Evolutionary conservation across 2,329 filamentous ascomycete genomes (phyloP), one percentile per base, ranked within the genome.

Genomic region (Phaeosphaeriaceae sp.): DNA sequence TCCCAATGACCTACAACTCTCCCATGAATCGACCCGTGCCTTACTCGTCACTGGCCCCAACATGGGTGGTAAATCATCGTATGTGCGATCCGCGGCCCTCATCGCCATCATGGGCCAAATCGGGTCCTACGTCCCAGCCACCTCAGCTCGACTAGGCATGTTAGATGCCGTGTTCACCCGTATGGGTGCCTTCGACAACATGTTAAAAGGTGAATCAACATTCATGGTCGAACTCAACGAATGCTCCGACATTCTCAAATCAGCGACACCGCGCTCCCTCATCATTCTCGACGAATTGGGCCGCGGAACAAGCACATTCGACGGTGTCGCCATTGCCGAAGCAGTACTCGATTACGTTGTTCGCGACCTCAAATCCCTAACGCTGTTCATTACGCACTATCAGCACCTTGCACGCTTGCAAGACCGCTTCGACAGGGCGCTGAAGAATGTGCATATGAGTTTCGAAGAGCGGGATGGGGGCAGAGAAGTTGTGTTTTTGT

Each of bases 41-140:
- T 84, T 97, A 60, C 87, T 97, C 47, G 87, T 99, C 64, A 99
- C 94, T 0, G 94, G 94, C 0, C 94, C 94, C 23, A 99, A 99
- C 77, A 99, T 99, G 94, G 94, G 94, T 64, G 94, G 94, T 48
- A 99, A 99, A 71, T 96, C 91, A n/a, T 94, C 89, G 49, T 99
- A 96, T 72, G 93, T 99, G 17, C 90, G 94, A 44, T 90, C 92
- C 59, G 86, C 96, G 36, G 93, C 94, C 8, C 84, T 99, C 6
- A 91, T 97, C 55, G 84, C 89, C 39, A 92, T 99, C 64, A 92
- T 99, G 78, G 92, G 91, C 6, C 94, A 99, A 70, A 88, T 97
- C 56, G 94, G 94, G 42, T 95, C 90, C 30, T 99, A 92, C 72
- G 92, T 99, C 1, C 94, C 94, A 2, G 93, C 93, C 17, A 80